Percentiles rank a stretch among this genome's conserved stretches.
Conservation (phyloP, 768 basidiomycete genomes). For the Suillus bovinus region DNA sequence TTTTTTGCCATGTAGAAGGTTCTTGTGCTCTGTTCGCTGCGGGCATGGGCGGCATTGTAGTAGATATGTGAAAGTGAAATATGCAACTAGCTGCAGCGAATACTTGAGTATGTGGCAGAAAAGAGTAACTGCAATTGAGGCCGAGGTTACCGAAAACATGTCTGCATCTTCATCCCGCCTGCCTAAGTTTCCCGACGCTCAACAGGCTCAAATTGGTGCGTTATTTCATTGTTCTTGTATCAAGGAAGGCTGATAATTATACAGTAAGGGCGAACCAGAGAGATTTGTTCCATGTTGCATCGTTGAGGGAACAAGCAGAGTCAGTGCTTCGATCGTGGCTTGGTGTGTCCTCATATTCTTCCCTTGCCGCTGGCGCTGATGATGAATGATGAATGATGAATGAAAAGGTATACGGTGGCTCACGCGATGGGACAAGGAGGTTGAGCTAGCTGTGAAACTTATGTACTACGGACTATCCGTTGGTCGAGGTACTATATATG, state of each 20-base stretch:
- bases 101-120: constrained; percentile 1
- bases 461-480: constrained; percentile 75
- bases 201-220: constrained; percentile 87
- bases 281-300: constrained; percentile 75
- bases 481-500: constrained; percentile 59
- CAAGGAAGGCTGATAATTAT: constrained; percentile 15
- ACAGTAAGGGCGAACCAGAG: constrained; percentile 84
- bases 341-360: constrained; percentile 44
- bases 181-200: constrained; percentile 68
- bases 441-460: constrained; percentile 67
- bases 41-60: constrained; percentile 17
- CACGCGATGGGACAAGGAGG: constrained; percentile 77
- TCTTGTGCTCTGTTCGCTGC: constrained; percentile 43
- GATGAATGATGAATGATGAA: constrained; percentile 16
- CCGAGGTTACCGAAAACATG: not conserved
- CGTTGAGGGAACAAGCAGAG: constrained; percentile 74
- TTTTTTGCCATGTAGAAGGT: constrained; percentile 75
- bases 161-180: constrained; percentile 18
- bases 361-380: constrained; percentile 11
- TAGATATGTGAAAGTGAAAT: not conserved
- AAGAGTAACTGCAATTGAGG: not conserved
- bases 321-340: constrained; percentile 75
- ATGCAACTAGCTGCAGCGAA: not conserved
- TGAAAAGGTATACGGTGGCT: constrained; percentile 75
- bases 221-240: constrained; percentile 14